phyloP scores from a whole-genome alignment of 106 monocot genomes.

The Allium fistulosum region DNA sequence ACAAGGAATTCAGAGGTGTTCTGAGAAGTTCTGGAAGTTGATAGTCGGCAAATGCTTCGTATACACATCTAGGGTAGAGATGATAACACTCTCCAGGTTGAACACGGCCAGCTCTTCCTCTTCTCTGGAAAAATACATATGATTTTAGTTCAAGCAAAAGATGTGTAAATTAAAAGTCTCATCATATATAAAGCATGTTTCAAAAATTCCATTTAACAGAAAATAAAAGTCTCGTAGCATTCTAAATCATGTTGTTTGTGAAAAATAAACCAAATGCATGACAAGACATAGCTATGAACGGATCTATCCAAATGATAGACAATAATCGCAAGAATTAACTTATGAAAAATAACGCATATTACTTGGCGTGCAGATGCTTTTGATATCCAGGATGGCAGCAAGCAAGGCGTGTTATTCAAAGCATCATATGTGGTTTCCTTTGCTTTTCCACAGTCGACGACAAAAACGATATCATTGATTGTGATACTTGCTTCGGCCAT shows the following conservation, averaged over 20 bases:
- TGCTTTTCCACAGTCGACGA: constrained; percentile 98
- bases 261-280: too few species aligned
- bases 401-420: constrained; percentile 96
- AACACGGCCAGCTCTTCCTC: constrained; percentile 97
- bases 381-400: constrained; percentile 98
- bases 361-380: constrained; percentile 98
- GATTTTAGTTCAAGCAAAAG: not conserved
- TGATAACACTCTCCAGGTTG: constrained; percentile 98
- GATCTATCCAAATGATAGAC: too few species aligned
- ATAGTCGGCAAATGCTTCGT: constrained; percentile 96
- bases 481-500: constrained; percentile 99
- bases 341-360: not conserved
- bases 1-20: constrained; percentile 92
- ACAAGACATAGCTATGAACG: too few species aligned
- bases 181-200: not conserved
- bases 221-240: too few species aligned
- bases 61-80: constrained; percentile 96
- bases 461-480: constrained; percentile 98
- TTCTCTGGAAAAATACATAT: constrained; percentile 48
- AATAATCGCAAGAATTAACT: too few species aligned
- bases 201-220: not conserved
- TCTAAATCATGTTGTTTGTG: too few species aligned
- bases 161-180: not conserved
- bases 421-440: constrained; percentile 99
- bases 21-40: constrained; percentile 97